These are phyloP conservation scores for Artemisia argyi DNA, from an alignment of 129 eudicot genomes.

Conservation along the genomic window DNA sequence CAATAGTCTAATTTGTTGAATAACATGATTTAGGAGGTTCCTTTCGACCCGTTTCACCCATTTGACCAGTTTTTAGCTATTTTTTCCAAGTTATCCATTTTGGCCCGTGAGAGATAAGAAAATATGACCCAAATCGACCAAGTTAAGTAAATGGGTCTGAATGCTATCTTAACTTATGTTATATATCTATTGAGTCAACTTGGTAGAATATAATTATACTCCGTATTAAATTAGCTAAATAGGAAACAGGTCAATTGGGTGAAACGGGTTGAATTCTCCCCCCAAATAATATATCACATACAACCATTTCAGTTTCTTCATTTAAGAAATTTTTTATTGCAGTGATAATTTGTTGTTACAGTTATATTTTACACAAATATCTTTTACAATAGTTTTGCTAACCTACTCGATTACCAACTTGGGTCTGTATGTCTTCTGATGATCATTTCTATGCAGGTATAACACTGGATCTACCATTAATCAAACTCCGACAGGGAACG, in stretches of 20 bases:
- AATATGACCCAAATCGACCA: background rate
- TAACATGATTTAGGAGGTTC: background rate
- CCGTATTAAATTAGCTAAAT: background rate
- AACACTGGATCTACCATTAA: slow-evolving; percentile 42
- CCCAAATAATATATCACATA: no score
- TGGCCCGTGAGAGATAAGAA: background rate
- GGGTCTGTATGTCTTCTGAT: slow-evolving; percentile 2
- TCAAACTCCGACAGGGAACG: slow-evolving; percentile 58
- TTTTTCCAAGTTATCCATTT: background rate
- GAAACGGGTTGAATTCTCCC: no score
- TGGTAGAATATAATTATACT: no score
- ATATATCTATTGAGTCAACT: background rate
- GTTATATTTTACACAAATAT: background rate
- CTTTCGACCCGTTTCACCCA: background rate
- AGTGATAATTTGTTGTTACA: no score
- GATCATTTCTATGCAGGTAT: slow-evolving; percentile 46
- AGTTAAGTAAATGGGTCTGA: background rate
- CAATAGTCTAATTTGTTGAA: background rate
- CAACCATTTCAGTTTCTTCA: no score
- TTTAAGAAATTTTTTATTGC: no score
- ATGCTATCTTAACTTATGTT: background rate
- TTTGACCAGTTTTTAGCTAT: background rate
- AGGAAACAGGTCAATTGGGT: background rate
- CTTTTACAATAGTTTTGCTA: background rate
- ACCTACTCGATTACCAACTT: background rate